Percentiles rank a stretch among this genome's conserved stretches.
These are phyloP conservation scores for Diatrype stigma DNA, from an alignment of 2,329 filamentous ascomycete species.

Conservation along the genomic window DNA sequence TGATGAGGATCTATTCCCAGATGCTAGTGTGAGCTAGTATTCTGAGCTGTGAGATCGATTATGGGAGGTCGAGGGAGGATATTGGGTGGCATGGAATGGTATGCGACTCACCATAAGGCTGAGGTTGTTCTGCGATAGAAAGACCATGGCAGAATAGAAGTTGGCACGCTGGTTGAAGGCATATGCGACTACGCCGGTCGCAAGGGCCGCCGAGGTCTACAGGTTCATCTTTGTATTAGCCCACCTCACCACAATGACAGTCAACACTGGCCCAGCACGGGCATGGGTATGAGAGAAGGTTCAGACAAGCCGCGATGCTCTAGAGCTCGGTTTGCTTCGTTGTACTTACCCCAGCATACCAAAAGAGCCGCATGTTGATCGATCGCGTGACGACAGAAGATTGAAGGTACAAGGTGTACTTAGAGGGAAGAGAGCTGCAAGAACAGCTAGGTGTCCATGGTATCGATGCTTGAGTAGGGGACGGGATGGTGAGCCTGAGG, in stretches of 20 bases:
- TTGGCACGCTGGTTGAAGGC: constrained; percentile 94
- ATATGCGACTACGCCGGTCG: constrained; percentile 77
- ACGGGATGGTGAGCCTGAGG: neutral
- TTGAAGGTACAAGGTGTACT: constrained; percentile 5
- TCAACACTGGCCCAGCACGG: constrained; percentile 4
- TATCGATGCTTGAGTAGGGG: neutral
- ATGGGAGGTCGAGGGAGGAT: neutral
- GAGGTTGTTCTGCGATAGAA: constrained; percentile 92
- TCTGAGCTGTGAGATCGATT: constrained; percentile 7
- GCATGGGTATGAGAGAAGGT: constrained; percentile 6
- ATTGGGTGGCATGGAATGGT: neutral
- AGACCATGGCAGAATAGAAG: constrained; percentile 97
- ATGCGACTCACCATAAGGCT: constrained; percentile 71
- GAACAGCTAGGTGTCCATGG: neutral
- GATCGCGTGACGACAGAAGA: constrained; percentile 2
- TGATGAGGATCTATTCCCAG: constrained; percentile 71
- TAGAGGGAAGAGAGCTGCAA: neutral
- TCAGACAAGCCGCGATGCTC: too few species aligned
- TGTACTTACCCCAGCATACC: constrained; percentile 58
- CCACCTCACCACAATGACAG: neutral
- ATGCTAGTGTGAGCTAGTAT: neutral
- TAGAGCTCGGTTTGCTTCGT: too few species aligned
- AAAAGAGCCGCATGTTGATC: constrained; percentile 52
- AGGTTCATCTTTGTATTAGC: constrained; percentile 11
- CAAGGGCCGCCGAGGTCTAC: constrained; percentile 77